These are phyloP conservation scores for Iris macrosiphon DNA, from an alignment of 106 monocot species.

Conservation along the genomic window DNA sequence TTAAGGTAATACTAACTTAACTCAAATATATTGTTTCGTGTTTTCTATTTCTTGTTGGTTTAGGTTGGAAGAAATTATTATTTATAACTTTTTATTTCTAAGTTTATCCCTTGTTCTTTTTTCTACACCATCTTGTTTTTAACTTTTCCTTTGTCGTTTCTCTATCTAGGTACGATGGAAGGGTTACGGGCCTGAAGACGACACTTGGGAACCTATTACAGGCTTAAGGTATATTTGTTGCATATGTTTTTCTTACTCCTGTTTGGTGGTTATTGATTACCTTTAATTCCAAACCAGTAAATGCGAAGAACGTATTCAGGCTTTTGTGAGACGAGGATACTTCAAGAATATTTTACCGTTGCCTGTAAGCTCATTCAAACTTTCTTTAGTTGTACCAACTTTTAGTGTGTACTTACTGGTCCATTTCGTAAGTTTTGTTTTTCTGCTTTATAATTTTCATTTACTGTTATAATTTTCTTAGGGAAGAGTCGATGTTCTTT, in stretches of 20 bases:
- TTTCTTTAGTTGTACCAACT: not conserved
- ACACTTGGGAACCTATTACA: conserved; percentile 56
- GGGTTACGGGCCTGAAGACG: conserved; percentile 45
- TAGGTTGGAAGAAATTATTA: not conserved
- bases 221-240: conserved; percentile 20
- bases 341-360: conserved; percentile 27
- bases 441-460: not conserved
- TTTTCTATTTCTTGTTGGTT: not conserved
- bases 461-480: conserved; percentile 2
- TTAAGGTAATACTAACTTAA: conserved; percentile 35
- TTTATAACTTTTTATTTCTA: not conserved
- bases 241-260: not conserved
- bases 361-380: conserved; percentile 29
- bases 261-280: not conserved
- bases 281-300: conserved; percentile 15
- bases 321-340: conserved; percentile 37
- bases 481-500: conserved; percentile 79
- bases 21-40: not conserved
- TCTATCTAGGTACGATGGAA: conserved; percentile 50
- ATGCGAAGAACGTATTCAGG: conserved; percentile 29
- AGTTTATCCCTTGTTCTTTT: too few relatives aligned
- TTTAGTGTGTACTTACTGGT: not conserved
- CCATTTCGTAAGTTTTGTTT: not conserved
- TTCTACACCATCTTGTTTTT: not conserved
- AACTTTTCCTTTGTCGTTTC: not conserved